Evolutionary conservation across 2,329 filamentous ascomycete genomes (phyloP).

Genomic region (Ceratocystis alfenasii): DNA sequence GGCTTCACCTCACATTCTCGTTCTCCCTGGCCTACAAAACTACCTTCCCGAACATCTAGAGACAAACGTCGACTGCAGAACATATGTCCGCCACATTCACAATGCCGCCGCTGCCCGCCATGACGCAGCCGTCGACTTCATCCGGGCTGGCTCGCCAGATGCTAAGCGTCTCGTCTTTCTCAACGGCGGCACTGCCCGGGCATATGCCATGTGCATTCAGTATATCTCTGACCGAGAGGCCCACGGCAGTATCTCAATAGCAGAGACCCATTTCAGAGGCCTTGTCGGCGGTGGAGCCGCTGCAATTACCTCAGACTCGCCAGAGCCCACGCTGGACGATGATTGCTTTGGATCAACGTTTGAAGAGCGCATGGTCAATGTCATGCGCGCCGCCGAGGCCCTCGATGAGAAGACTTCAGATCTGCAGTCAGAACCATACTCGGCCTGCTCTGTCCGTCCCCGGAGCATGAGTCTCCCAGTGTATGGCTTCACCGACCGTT

Average conservation of each 20-base stretch:
- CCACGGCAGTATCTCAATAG: constrained; percentile 37
- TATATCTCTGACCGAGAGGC: constrained; percentile 43
- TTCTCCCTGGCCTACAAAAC: constrained; percentile 41
- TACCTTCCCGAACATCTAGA: constrained; percentile 33
- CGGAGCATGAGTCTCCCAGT: constrained; percentile 41
- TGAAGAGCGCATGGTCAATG: constrained; percentile 40
- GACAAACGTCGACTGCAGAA: constrained; percentile 27
- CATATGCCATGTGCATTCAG: constrained; percentile 42
- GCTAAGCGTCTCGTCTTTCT: constrained; percentile 48
- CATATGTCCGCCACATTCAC: constrained; percentile 40
- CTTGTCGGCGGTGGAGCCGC: constrained; percentile 40
- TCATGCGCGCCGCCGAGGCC: constrained; percentile 48
- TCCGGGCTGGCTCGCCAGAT: constrained; percentile 35
- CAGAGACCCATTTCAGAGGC: constrained; percentile 40
- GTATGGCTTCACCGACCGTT: constrained; percentile 35
- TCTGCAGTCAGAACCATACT: constrained; percentile 41
- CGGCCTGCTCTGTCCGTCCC: constrained; percentile 30
- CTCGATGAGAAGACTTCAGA: constrained; percentile 44
- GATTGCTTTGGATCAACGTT: constrained; percentile 20
- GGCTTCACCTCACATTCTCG: constrained; percentile 44
- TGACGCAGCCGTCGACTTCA: constrained; percentile 40
- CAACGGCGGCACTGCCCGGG: constrained; percentile 46
- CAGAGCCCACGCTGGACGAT: constrained; percentile 16
- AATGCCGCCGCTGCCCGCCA: constrained; percentile 38
- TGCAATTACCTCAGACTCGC: constrained; percentile 25